phyloP scores from a whole-genome alignment of 164 flowering plant genomes.

The Akebia trifoliata region DNA sequence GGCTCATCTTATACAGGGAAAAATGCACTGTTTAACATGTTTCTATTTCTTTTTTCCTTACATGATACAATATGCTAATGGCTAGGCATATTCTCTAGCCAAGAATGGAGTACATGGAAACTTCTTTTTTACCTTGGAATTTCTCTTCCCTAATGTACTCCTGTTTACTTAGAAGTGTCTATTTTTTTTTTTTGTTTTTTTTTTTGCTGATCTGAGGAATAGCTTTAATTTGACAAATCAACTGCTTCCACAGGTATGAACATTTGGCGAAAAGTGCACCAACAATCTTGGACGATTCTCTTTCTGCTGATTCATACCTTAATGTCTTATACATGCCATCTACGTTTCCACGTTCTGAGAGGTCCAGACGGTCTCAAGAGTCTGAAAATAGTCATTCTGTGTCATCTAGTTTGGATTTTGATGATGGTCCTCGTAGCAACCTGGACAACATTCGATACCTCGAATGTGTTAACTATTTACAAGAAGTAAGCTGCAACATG shows the following conservation, averaged over 20 bases:
- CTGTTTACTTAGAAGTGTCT: too few species aligned
- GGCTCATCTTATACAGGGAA: background rate
- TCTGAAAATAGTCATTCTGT: constrained; percentile 45
- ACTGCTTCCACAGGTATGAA: constrained; percentile 62
- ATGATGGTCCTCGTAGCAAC: constrained; percentile 92
- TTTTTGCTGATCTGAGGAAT: background rate
- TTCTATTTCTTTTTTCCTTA: too few species aligned
- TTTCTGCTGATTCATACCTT: constrained; percentile 97
- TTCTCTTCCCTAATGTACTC: background rate
- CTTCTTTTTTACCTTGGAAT: background rate
- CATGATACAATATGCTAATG: background rate
- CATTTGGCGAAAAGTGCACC: constrained; percentile 99
- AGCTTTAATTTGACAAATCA: constrained; percentile 4
- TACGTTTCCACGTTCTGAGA: constrained; percentile 97
- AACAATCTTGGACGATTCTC: constrained; percentile 94
- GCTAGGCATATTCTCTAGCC: background rate
- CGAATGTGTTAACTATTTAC: constrained; percentile 83
- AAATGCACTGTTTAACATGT: background rate
- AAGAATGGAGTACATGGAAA: background rate
- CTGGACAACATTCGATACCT: constrained; percentile 65
- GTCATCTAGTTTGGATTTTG: constrained; percentile 43
- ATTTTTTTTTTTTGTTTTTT: too few species aligned
- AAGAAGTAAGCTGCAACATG: constrained; percentile 60
- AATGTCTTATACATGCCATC: constrained; percentile 95
- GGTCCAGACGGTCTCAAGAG: constrained; percentile 64